A percentile compares a stretch with the other conserved stretches of the same genome.
These are phyloP conservation scores for Pythium apleroticum DNA, from an alignment of 352 stramenopile species.

Conservation along the genomic window DNA sequence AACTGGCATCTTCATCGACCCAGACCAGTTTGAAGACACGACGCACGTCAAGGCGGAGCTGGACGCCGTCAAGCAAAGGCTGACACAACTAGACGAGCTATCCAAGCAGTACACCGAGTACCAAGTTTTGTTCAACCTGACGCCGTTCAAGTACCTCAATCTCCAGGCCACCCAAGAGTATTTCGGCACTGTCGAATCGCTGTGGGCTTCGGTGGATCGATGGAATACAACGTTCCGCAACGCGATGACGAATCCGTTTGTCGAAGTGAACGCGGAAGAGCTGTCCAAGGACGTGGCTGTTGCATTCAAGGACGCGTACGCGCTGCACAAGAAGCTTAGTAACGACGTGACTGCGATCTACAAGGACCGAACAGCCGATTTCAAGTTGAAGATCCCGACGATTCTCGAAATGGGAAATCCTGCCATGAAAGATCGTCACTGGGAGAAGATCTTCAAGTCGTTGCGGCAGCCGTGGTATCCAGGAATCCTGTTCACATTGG, in stretches of 20 bases:
- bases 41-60: conserved; percentile 77
- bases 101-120: conserved; percentile 92
- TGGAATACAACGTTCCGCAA: conserved; percentile 84
- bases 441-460: conserved; percentile 93
- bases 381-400: conserved; percentile 90
- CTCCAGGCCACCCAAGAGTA: conserved; percentile 87
- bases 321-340: conserved; percentile 90
- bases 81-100: conserved; percentile 86
- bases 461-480: conserved; percentile 87
- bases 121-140: conserved; percentile 90
- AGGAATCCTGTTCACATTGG: conserved; percentile 87
- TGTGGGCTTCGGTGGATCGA: conserved; percentile 85
- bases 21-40: conserved; percentile 85
- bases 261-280: conserved; percentile 88
- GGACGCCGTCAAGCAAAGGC: conserved; percentile 74
- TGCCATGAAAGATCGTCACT: conserved; percentile 93
- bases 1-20: conserved; percentile 86
- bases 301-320: conserved; percentile 89
- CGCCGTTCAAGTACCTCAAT: conserved; percentile 89
- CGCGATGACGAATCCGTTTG: conserved; percentile 85
- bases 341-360: conserved; percentile 88
- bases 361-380: conserved; percentile 86
- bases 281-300: conserved; percentile 84
- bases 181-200: conserved; percentile 75
- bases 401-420: conserved; percentile 92